phyloP scores from a whole-genome alignment of 352 stramenopile species.

The Globisporangium carolinianum region DNA sequence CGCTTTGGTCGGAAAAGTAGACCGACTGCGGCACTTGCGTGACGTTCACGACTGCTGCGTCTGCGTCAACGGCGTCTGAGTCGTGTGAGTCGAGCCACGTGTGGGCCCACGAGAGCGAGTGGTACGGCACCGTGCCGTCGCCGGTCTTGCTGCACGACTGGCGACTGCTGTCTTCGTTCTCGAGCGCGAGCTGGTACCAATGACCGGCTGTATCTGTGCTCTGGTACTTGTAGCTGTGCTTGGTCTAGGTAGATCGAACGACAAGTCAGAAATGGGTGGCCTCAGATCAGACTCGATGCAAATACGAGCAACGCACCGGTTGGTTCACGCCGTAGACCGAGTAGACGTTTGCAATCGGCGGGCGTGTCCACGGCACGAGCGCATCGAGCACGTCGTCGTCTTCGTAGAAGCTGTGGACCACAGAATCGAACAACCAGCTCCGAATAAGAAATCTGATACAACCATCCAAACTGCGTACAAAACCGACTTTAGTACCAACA shows the following conservation, averaged over 20 bases:
- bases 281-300: background rate
- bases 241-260: slow-evolving; percentile 25
- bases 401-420: slow-evolving; percentile 43
- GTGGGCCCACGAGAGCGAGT: slow-evolving; percentile 75
- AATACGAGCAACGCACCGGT: slow-evolving; percentile 23
- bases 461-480: background rate
- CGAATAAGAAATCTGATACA: no score
- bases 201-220: slow-evolving; percentile 35
- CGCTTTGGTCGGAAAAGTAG: slow-evolving; percentile 58
- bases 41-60: slow-evolving; percentile 41
- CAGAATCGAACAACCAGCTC: no score
- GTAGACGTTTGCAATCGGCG: slow-evolving; percentile 70
- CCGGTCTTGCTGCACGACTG: slow-evolving; percentile 64
- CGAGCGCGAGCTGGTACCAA: slow-evolving; percentile 57
- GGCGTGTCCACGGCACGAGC: slow-evolving; percentile 51
- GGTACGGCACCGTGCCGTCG: slow-evolving; percentile 69
- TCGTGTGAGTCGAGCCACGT: slow-evolving; percentile 55
- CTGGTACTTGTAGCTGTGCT: slow-evolving; percentile 69
- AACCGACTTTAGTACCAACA: background rate
- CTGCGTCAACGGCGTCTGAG: slow-evolving; percentile 19
- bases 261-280: no score
- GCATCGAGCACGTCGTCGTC: slow-evolving; percentile 59
- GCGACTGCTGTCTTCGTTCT: slow-evolving; percentile 36
- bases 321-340: slow-evolving; percentile 74
- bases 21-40: slow-evolving; percentile 67